Evolutionary conservation across 202 grass and related monocot species (phyloP).

Genomic region (Schoenoplectus triqueter): DNA sequence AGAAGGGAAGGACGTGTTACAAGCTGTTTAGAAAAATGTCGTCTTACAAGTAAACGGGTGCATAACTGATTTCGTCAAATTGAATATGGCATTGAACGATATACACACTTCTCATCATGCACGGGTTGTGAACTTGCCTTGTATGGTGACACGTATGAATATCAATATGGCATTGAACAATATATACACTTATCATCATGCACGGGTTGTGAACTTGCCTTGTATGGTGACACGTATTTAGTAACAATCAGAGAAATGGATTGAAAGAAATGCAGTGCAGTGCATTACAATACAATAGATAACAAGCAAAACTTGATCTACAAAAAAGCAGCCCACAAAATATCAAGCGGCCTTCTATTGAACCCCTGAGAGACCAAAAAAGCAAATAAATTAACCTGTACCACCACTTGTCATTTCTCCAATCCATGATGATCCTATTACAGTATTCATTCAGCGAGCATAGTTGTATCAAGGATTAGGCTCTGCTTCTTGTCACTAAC

Average conservation of each 20-base stretch:
- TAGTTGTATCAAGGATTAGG: conserved; percentile 27
- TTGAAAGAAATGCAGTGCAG: not conserved
- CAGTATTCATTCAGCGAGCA: not conserved
- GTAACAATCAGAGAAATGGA: conserved; percentile 9
- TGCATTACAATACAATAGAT: not conserved
- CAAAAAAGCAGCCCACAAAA: not conserved
- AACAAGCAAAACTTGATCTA: conserved; percentile 1
- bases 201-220: not conserved
- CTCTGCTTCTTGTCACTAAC: not conserved
- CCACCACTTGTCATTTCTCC: conserved; percentile 6
- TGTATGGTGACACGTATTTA: not conserved
- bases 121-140: not conserved
- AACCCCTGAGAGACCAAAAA: conserved; percentile 3
- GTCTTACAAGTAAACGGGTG: too few relatives aligned
- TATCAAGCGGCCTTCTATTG: not conserved
- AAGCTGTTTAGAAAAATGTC: too few relatives aligned
- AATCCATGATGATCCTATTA: not conserved
- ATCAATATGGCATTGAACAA: too few relatives aligned
- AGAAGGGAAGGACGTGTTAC: too few relatives aligned
- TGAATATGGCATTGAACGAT: too few relatives aligned
- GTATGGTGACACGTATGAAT: not conserved
- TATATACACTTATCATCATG: too few relatives aligned
- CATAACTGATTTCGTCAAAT: too few relatives aligned
- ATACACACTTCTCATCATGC: too few relatives aligned
- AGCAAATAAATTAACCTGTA: not conserved